phyloP scores from a whole-genome alignment of 2,329 filamentous ascomycete species.

The Trichothecium roseum region DNA sequence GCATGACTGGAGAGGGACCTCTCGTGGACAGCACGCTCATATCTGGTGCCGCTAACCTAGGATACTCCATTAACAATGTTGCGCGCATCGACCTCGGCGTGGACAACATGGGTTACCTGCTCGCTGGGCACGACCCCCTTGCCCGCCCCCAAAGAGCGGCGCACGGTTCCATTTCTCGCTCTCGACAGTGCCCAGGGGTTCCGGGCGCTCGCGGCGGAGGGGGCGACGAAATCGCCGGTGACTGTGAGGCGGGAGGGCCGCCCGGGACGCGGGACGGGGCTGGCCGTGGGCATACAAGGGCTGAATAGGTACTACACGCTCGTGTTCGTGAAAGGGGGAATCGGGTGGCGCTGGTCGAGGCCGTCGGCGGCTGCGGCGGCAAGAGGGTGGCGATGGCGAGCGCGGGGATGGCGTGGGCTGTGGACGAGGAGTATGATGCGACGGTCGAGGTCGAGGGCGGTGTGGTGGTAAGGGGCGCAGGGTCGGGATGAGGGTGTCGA shows the following conservation, averaged over 20 bases:
- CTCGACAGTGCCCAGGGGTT: slow-evolving; percentile 24
- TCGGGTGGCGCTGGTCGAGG: slow-evolving; percentile 7
- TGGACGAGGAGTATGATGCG: slow-evolving; percentile 4
- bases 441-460: slow-evolving; percentile 1
- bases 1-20: slow-evolving; percentile 25
- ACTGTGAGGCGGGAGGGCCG: too few relatives aligned
- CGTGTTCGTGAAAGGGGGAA: slow-evolving; percentile 8
- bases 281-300: slow-evolving; percentile 14
- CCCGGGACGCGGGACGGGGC: not conserved
- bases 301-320: slow-evolving; percentile 19
- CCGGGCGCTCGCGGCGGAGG: slow-evolving; percentile 8
- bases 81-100: slow-evolving; percentile 19
- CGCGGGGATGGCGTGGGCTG: slow-evolving; percentile 3
- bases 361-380: slow-evolving; percentile 3
- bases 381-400: slow-evolving; percentile 2
- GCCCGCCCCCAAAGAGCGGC: slow-evolving; percentile 16
- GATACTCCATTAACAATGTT: slow-evolving; percentile 25
- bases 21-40: slow-evolving; percentile 22
- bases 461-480: too few relatives aligned
- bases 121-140: slow-evolving; percentile 11
- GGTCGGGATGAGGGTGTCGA: too few relatives aligned
- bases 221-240: not conserved
- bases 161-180: slow-evolving; percentile 25
- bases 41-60: slow-evolving; percentile 23
- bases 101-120: slow-evolving; percentile 14